Base-by-base conservation (phyloP, 2,329 filamentous ascomycete species). In the Rhinocladiella similis region DNA sequence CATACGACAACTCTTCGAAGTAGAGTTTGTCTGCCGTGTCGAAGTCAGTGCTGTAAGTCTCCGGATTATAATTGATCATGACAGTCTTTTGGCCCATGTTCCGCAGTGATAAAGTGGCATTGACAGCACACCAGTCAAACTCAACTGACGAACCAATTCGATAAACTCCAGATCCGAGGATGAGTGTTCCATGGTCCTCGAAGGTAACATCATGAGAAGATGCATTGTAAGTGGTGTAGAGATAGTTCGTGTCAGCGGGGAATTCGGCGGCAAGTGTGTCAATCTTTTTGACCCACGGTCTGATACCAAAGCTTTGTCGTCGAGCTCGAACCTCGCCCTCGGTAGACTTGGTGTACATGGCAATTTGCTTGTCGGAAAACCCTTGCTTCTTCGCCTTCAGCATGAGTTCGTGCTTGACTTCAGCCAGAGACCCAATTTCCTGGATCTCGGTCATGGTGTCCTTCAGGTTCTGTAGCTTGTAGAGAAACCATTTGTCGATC, bases 401-500 rank as follows among this genome's bases (percentile, higher is more conserved):
- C 69, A 99, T 80, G 60, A 94, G 84, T 69, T 96, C 92, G 75
- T 92, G 89, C 80, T 92, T 93, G 61, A 99, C 78, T 53, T 86
- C 89, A 68, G 89, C 86, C 46, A 99, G 82, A 68, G 86, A 89
- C 65, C 91, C 92, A 59, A 91, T 85, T 29, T 88, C 84, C 77
- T 96, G 85, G 61, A 99, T 85, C 72, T 96, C 90, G 64, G 85
- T 85, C 58, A 89, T 90, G 78, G 89, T 92, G 74, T 97, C 85
- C 50, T 96, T 94, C 68, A 99, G 90, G 80, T 97, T 97, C 78
- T 96, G 87, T 50, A 99, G 85, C 83, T 99, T 97, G 85, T 97
- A 85, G 67, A 99, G 78, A 82, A 99, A 99, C 94, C 94, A 97
- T 77, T 96, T 96, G 80, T 97, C 94, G 68, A 99, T 99, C 83